Evolutionary conservation across 345 rosid genomes (phyloP).

Genomic region (Turritis glabra): DNA sequence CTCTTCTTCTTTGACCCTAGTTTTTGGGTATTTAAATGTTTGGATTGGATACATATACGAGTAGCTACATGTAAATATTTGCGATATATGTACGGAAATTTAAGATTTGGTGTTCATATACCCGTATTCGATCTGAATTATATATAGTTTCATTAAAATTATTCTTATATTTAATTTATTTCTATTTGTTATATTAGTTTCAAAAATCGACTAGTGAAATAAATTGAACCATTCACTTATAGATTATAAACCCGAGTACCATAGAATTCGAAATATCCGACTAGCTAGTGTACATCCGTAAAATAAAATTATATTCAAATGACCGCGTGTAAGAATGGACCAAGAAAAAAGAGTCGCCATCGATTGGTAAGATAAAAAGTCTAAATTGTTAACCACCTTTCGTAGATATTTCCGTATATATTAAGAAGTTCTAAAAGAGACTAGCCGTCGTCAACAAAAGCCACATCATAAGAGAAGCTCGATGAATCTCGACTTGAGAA

Average conservation of each 20-base stretch:
- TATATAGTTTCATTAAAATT: neutral
- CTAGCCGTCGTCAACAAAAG: neutral
- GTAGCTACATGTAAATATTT: too few species aligned
- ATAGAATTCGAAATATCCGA: neutral
- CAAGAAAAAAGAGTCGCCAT: neutral
- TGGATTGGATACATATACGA: neutral
- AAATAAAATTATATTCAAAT: neutral
- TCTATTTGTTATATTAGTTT: neutral
- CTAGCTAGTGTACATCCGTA: neutral
- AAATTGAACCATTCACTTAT: neutral
- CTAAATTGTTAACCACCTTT: constrained; percentile 8
- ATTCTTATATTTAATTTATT: neutral
- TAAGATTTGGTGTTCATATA: too few species aligned
- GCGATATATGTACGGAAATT: too few species aligned
- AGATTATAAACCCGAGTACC: neutral
- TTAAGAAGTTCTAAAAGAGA: neutral
- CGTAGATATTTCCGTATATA: neutral
- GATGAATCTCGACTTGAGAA: neutral
- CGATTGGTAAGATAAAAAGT: neutral
- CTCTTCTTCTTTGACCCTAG: neutral
- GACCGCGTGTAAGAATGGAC: constrained; percentile 24
- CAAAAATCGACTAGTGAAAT: neutral
- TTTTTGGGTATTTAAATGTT: neutral
- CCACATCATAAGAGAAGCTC: constrained; percentile 4
- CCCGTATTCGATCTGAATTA: too few species aligned